Percentiles rank a stretch among this genome's conserved stretches.
Evolutionary conservation across 176 grass and related monocot species (phyloP).

Genomic region (Metroxylon sagu): DNA sequence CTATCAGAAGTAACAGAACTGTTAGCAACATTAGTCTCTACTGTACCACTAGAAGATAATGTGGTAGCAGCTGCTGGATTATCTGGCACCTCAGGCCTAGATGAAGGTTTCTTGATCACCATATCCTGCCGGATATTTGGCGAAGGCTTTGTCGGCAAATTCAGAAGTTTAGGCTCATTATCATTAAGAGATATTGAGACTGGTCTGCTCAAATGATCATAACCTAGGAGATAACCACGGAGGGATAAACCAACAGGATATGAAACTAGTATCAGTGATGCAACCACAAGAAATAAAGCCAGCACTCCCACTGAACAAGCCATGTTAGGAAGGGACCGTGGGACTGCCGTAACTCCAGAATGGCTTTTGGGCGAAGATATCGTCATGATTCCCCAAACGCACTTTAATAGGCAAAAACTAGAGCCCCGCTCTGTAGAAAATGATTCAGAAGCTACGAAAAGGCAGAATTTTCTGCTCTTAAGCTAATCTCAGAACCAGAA

Average conservation of each 20-base stretch:
- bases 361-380: constrained; percentile 25
- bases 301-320: constrained; percentile 32
- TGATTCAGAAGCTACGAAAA: too few relatives aligned
- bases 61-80: not conserved
- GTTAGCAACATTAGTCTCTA: too few relatives aligned
- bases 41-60: too few relatives aligned
- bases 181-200: constrained; percentile 3
- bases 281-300: constrained; percentile 42
- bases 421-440: too few relatives aligned
- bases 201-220: constrained; percentile 9
- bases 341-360: constrained; percentile 15
- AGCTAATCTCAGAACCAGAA: too few relatives aligned
- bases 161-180: constrained; percentile 1
- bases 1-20: not conserved
- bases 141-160: constrained; percentile 1
- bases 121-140: constrained; percentile 8
- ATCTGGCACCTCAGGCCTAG: not conserved
- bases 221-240: constrained; percentile 27
- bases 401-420: not conserved
- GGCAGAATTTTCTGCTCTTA: too few relatives aligned
- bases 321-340: constrained; percentile 38
- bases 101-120: constrained; percentile 6
- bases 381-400: constrained; percentile 4
- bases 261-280: constrained; percentile 45
- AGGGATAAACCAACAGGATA: constrained; percentile 31